Base-by-base conservation (phyloP, 345 rosid genomes). In the Aegle marmelos region DNA sequence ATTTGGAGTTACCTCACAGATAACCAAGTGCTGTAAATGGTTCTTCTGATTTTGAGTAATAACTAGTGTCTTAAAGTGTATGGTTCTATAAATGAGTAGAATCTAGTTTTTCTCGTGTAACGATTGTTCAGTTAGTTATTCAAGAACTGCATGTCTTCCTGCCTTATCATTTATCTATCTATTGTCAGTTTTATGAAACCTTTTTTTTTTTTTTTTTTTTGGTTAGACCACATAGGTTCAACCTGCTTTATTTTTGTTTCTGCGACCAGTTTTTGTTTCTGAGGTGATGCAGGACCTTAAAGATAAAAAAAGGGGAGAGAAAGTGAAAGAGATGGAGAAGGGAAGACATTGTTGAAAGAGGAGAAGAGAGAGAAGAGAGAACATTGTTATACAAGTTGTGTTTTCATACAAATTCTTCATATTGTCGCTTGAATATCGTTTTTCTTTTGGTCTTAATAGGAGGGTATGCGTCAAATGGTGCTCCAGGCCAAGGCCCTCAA, bases 401-500 rank as follows among this genome's bases (percentile, higher is more conserved):
- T 59, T 60, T 11, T 70, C 41, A 72, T 25, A 27, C 65, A 19
- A 8, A 24, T n/a, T 50, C 58, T 24, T 72, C 8, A 53, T 48
- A 33, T 75, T 37, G 33, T 19, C 61, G 50, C 28, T 59, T 73
- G 61, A 36, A 24, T 65, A 65, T 5, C 9, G 2, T 33, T 63
- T 68, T 39, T 7, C 33, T 22, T 41, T 67, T 59, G 33, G 31
- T 50, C 48, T 60, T 25, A 6, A 71, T 53, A 89, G 98, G 97
- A 79, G 94, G 98, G 71, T 88, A 85, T 88, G 82, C 82, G 53
- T 82, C 88, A 59, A 91, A 91, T 87, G 96, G 93, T 74, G 82
- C 87, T 57, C 79, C 87, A 27, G 72, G 80, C 57, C 93, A 82
- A 75, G 87, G 85, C 71, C 82, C 76, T 69, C 92, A 87, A 78